A percentile compares a stretch with the other conserved stretches of the same genome.
phyloP scores from a whole-genome alignment of 176 grass and related monocot genomes.

The Melocanna baccifera region DNA sequence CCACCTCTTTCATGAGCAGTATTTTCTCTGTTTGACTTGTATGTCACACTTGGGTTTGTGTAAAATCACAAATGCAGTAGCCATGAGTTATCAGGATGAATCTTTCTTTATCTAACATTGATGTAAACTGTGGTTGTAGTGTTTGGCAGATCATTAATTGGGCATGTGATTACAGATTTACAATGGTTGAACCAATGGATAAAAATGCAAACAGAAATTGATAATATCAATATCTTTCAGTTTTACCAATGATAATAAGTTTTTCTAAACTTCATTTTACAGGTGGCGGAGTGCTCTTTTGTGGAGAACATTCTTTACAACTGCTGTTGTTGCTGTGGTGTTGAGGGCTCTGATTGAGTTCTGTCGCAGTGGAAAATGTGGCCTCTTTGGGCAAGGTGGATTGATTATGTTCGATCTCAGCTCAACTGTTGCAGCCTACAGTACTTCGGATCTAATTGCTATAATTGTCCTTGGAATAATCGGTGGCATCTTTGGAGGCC shows the following conservation, averaged over 20 bases:
- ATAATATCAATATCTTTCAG: not conserved
- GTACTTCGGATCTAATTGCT: constrained; percentile 57
- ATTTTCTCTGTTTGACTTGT: not conserved
- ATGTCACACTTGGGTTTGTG: not conserved
- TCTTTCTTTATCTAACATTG: not conserved
- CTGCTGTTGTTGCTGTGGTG: constrained; percentile 88
- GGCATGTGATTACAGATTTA: not conserved
- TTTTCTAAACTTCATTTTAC: constrained; percentile 8
- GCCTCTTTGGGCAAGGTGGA: constrained; percentile 83
- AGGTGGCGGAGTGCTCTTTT: constrained; percentile 97
- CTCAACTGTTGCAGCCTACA: constrained; percentile 49
- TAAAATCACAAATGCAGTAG: not conserved
- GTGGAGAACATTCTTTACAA: constrained; percentile 97
- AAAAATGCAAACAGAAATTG: not conserved
- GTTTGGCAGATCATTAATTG: not conserved
- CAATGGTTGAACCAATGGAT: not conserved
- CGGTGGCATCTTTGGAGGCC: constrained; percentile 71
- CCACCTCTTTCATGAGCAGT: not conserved
- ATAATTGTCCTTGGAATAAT: constrained; percentile 79
- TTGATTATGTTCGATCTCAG: constrained; percentile 99
- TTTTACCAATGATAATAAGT: not conserved
- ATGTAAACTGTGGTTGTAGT: not conserved
- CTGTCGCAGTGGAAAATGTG: constrained; percentile 78
- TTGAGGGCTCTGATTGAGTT: constrained; percentile 62
- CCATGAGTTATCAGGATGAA: not conserved